A percentile compares a stretch with the other conserved stretches of the same genome.
Conservation (phyloP, 768 basidiomycete species). For the Gloeostereum incarnatum region DNA sequence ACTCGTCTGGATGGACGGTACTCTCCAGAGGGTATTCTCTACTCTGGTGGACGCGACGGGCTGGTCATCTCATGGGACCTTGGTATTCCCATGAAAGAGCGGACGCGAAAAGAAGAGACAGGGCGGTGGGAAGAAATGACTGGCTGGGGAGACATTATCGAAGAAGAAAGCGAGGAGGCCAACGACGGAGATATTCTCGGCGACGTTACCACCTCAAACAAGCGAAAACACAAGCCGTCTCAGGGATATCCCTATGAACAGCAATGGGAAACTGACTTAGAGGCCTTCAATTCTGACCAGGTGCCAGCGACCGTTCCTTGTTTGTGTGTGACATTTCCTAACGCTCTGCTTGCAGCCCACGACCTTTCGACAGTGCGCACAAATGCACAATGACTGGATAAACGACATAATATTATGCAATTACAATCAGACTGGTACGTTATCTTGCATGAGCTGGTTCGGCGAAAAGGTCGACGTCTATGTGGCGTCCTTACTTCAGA, state of each 20-base stretch:
- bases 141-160: conserved; percentile 68
- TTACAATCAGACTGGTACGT: conserved; percentile 76
- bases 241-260: conserved; percentile 53
- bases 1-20: conserved; percentile 62
- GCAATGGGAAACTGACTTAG: conserved; percentile 71
- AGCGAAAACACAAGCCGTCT: conserved; percentile 25
- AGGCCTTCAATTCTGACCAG: conserved; percentile 34
- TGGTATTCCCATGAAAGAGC: conserved; percentile 50
- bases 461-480: too few relatives aligned
- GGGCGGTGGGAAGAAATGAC: conserved; percentile 76
- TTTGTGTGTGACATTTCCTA: conserved; percentile 1
- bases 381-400: conserved; percentile 92
- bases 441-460: too few relatives aligned
- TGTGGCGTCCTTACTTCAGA: too few relatives aligned
- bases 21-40: conserved; percentile 79
- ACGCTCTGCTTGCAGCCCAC: conserved; percentile 28
- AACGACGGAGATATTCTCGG: conserved; percentile 74
- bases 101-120: conserved; percentile 16
- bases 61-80: conserved; percentile 86
- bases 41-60: conserved; percentile 86
- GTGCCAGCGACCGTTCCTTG: conserved; percentile 27
- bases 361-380: conserved; percentile 79
- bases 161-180: conserved; percentile 57
- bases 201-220: conserved; percentile 37
- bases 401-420: conserved; percentile 93